phyloP scores from a whole-genome alignment of 805 yeast species.

The Suhomyces kilbournensis region DNA sequence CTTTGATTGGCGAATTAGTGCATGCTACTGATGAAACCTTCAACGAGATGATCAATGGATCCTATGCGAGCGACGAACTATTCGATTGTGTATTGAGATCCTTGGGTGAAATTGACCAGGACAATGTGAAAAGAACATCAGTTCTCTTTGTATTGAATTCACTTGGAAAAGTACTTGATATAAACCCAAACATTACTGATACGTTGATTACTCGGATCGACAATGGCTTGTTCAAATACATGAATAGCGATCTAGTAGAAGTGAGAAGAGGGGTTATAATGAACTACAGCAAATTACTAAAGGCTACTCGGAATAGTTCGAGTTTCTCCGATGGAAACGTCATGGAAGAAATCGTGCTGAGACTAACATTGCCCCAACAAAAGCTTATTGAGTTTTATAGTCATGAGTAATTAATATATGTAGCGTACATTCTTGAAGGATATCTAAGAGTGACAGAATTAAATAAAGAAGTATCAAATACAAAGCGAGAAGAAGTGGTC shows the following conservation, averaged over 20 bases:
- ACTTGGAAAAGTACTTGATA: constrained; percentile 22
- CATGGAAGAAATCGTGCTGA: constrained; percentile 31
- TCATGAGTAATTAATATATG: constrained; percentile 6
- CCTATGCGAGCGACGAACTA: constrained; percentile 21
- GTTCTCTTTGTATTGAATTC: constrained; percentile 23
- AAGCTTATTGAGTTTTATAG: constrained; percentile 48
- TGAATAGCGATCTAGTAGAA: constrained; percentile 31
- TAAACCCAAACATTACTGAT: constrained; percentile 17
- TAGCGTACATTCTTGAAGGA: background rate
- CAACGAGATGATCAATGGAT: constrained; percentile 29
- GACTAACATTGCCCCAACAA: constrained; percentile 41
- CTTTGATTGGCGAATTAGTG: constrained; percentile 16
- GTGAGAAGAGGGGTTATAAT: constrained; percentile 37
- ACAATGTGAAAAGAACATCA: constrained; percentile 1
- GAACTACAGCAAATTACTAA: constrained; percentile 36
- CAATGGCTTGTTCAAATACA: constrained; percentile 20
- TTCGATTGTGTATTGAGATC: constrained; percentile 13
- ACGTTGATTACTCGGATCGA: constrained; percentile 25
- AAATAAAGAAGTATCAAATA: background rate
- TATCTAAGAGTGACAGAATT: background rate
- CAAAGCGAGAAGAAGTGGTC: background rate
- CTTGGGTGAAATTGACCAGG: constrained; percentile 7
- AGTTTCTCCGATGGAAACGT: constrained; percentile 8
- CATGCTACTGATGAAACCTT: constrained; percentile 28
- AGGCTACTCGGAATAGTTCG: constrained; percentile 17